Base-by-base conservation (phyloP, 495 filamentous ascomycete genomes). In the Talaromyces proteolyticus region DNA sequence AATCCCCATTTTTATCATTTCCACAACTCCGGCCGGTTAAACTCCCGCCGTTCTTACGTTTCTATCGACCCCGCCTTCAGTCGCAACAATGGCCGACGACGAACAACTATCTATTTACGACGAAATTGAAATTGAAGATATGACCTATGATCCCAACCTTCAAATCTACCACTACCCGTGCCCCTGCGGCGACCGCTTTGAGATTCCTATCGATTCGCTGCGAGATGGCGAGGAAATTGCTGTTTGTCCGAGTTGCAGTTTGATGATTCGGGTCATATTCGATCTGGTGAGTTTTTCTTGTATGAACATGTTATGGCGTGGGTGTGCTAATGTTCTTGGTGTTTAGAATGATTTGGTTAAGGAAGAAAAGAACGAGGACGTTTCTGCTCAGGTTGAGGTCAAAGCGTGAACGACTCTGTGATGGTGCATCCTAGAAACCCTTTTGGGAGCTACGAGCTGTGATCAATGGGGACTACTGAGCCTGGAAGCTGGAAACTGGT, bases 51-150 rank as follows among this genome's bases (percentile, higher is more conserved):
- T n/a, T n/a, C n/a, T n/a, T n/a, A n/a, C n/a, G n/a, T n/a, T n/a
- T n/a, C n/a, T n/a, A n/a, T 5, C 24, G 22, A 41, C 44, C 29
- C 29, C 29, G 29, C 29, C 8, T 10, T 34, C 29, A 34, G n/a
- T n/a, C 7, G 29, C 7, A 2, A 73, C 61, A 42, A 88, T 87
- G 86, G 75, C 83, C 20, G 47, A 49, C 47, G 86, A 87, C 58
- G 82, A 84, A 36, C 67, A 76, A 42, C 63, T 82, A 40, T 81
- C 85, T 50, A 86, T 95, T 60, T 98, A 98, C 75, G 93, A 98
- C 68, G 92, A 98, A 68, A 90, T 98, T 71, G 93, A 98, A 64
- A 96, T 98, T 77, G 93, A 98, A 66, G 93, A 98, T 65, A 95
- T 97, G 88, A 93, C 89, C 62, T 98, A 81, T 67, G 90, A 98